Evolutionary conservation across 306 rosid genomes (phyloP).

Genomic region (Castanea sativa): DNA sequence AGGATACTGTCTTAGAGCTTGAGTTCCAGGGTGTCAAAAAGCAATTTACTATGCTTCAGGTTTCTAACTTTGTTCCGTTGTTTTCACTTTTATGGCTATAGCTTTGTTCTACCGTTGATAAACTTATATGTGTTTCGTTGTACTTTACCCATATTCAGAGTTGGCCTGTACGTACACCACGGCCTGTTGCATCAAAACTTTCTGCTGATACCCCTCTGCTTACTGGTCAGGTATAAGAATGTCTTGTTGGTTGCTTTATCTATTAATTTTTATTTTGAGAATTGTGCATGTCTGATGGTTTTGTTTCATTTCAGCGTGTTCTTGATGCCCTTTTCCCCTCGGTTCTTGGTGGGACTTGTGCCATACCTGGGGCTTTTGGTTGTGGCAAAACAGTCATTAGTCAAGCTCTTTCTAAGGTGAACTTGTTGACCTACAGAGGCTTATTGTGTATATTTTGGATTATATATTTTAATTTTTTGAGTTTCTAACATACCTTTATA

Average conservation of each 20-base stretch:
- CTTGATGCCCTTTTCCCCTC: slow-evolving; percentile 99
- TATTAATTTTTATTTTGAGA: slow-evolving; percentile 10
- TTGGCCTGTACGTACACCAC: slow-evolving; percentile 98
- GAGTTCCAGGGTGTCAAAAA: slow-evolving; percentile 97
- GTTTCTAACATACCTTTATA: slow-evolving; percentile 8
- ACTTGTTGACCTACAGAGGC: slow-evolving; percentile 4
- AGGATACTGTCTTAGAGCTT: slow-evolving; percentile 96
- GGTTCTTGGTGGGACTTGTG: slow-evolving; percentile 99
- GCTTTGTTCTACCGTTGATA: slow-evolving; percentile 1
- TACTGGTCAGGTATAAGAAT: slow-evolving; percentile 81
- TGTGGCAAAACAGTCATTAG: slow-evolving; percentile 99
- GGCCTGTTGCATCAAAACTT: slow-evolving; percentile 97
- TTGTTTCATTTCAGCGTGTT: slow-evolving; percentile 71
- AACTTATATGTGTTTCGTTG: slow-evolving; percentile 11
- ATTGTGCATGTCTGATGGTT: slow-evolving; percentile 30
- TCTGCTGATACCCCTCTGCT: slow-evolving; percentile 99
- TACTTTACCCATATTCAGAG: slow-evolving; percentile 48
- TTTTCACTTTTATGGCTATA: slow-evolving; percentile 20
- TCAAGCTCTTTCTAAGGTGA: slow-evolving; percentile 99
- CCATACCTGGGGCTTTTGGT: slow-evolving; percentile 99
- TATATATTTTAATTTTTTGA: background rate
- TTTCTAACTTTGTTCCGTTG: slow-evolving; percentile 25
- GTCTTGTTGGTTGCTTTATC: slow-evolving; percentile 3
- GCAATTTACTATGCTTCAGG: slow-evolving; percentile 98
- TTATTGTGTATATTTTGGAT: background rate